These are phyloP conservation scores for Ehretia macrophylla DNA, from an alignment of 257 asterid species.

Conservation along the genomic window DNA sequence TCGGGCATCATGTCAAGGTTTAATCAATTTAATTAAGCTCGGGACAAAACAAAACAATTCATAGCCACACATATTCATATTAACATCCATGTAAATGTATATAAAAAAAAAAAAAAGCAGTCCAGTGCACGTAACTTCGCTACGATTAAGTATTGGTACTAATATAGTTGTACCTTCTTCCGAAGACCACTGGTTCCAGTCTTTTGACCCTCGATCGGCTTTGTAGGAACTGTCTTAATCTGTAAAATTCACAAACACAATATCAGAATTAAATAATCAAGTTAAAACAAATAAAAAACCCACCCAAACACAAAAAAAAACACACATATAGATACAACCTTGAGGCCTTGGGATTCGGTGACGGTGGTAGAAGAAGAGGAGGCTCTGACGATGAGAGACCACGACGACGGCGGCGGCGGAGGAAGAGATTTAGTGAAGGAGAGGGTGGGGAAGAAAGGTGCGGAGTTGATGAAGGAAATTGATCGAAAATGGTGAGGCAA, in stretches of 20 bases:
- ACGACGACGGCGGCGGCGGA: conserved; percentile 5
- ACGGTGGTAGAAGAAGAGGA: conserved; percentile 51
- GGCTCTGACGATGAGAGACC: conserved; percentile 32
- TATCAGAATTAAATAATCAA: not conserved
- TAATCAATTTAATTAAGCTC: not conserved
- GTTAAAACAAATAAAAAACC: not conserved
- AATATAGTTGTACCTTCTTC: conserved; percentile 51
- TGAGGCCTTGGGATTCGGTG: conserved; percentile 51
- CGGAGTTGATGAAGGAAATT: conserved; percentile 27
- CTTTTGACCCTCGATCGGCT: conserved; percentile 90
- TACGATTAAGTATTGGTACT: not conserved
- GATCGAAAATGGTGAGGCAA: conserved; percentile 18
- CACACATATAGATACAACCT: conserved; percentile 27
- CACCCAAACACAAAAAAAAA: not conserved
- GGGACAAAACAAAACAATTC: conserved; percentile 1
- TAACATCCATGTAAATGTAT: too few relatives aligned
- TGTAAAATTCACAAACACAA: conserved; percentile 12
- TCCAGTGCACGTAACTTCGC: too few relatives aligned
- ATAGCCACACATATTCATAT: conserved; percentile 11
- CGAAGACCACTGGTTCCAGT: conserved; percentile 98
- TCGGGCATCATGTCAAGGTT: too few relatives aligned
- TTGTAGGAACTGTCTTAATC: conserved; percentile 68
- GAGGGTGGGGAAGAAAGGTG: conserved; percentile 27
- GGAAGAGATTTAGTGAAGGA: conserved; percentile 23
- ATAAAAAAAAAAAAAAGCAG: too few relatives aligned